phyloP scores from a whole-genome alignment of 225 moss, liverwort and hornwort species.

The Physcomitrium patens region DNA sequence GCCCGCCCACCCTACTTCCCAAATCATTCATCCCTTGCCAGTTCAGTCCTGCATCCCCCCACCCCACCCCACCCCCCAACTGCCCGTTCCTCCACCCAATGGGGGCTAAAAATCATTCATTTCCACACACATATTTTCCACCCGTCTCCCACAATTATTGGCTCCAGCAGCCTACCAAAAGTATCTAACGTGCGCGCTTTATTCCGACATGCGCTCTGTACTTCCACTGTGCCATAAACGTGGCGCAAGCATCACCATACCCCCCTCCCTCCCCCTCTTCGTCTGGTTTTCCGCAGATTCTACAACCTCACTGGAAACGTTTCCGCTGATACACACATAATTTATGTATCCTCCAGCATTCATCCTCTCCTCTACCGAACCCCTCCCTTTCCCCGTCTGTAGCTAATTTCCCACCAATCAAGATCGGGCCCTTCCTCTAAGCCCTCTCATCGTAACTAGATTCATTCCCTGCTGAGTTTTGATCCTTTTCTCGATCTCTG shows the following conservation, averaged over 20 bases:
- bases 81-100: no score
- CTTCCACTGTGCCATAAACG: conserved; percentile 40
- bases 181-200: conserved; percentile 46
- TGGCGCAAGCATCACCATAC: conserved; percentile 32
- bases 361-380: not conserved
- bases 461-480: not conserved
- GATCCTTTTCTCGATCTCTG: not conserved
- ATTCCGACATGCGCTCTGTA: conserved; percentile 41
- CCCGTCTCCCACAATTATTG: conserved; percentile 31
- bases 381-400: not conserved
- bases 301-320: no score
- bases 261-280: not conserved
- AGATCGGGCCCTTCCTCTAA: not conserved
- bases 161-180: conserved; percentile 20
- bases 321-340: no score
- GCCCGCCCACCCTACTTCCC: no score
- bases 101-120: no score
- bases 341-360: no score
- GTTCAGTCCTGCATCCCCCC: not conserved
- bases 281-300: no score
- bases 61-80: not conserved
- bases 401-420: not conserved
- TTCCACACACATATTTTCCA: not conserved
- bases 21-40: no score
- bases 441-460: not conserved